Evolutionary conservation across 2,329 filamentous ascomycete genomes (phyloP), one percentile per base, ranked within the genome.

Genomic region (Verticillium alfalfae): DNA sequence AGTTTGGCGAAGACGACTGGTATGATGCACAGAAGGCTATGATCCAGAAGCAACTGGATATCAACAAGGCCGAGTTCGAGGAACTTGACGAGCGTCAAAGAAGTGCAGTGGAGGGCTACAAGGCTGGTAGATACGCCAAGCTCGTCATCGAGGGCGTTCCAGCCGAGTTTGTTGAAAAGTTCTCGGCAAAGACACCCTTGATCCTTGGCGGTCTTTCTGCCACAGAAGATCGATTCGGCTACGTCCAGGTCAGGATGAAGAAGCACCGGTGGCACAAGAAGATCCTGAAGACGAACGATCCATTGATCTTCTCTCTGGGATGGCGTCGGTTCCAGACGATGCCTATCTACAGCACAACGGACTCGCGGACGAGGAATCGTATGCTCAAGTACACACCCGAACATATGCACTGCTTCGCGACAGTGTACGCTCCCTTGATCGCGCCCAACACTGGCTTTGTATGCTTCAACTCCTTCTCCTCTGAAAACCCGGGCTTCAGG

Each of bases 301-400:
- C 95, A 16, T 84, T 99, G 59, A 97, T 99, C 72, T 95, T 99
- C 81, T 97, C 93, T 2, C 83, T 99, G 54, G 95, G 95, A 52
- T 99, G 95, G 95, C 85, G 95, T 58, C 86, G 95, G 64, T 99
- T 99, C 81, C 95, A 98, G 77, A 89, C 90, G 6, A 81, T 95
- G 67, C 94, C 94, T 18, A 88, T 97, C 63, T 99, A 97, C 84
- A 95, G 90, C 78, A 97, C 95, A 62, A 95, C 92, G 31, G 95
- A 98, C 75, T 96, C 91, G 64, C 87, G 95, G 68, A 96, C 92
- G 34, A 85, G 95, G 66, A 97, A 98, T 77, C 88, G 95, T 62
- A 97, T 99, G 94, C 85, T 99, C 65, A 99, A 99, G 76, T 99
- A 99, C 76, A 97, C 94, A 0, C 96, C 95, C 0, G 96, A 99